Base-by-base conservation (phyloP, 1,284 basidiomycete species). In the Naganishia sp. region DNA sequence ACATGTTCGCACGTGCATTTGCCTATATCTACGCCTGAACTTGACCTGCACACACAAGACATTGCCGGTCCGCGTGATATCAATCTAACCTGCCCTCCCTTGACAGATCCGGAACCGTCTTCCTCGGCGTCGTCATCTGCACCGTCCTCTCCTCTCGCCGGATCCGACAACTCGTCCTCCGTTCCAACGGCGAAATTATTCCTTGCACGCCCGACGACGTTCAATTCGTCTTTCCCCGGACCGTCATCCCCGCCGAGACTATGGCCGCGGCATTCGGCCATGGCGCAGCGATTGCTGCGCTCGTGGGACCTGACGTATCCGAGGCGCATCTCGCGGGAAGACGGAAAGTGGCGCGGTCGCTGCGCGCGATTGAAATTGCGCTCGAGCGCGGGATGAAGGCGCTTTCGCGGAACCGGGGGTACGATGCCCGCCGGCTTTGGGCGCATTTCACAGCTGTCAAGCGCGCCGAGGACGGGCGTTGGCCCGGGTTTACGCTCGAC, bases 211-310 rank as follows among this genome's bases (percentile, higher is more conserved):
- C 70, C 2, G 73, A 75, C 53, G 78, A 80, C 69, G 72, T 81
- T 10, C 77, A 77, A 68, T 80, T 75, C 66, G 69, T 76, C 66
- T 72, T 81, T 68, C 79, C 78, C 0, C 46, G 69, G 0, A 73
- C 74, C 1, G 67, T 79, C 18, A 65, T 77, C 4, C 66, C 73
- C 10, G 45, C 65, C 2, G 39, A 64, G 0, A 44, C 74, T 1
- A 67, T 70, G 16, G 59, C 69, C 6, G 28, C n/a, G 49, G 56
- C 52, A 10, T 57, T 63, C 25, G 60, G 53, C 21, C n/a, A 28
- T 6, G 31, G 44, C 44, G 36, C 36, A 39, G 46, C 25, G 18
- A 49, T 70, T 0, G 69, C 70, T 2, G 72, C 72, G 11, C 66
- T 75, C 9, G 54, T 76, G 7, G 43, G 69, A 55, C 45, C 68